Percentiles rank a stretch among this genome's conserved stretches.
Conservation (phyloP, 768 basidiomycete species). For the Lentinula guzmanii region DNA sequence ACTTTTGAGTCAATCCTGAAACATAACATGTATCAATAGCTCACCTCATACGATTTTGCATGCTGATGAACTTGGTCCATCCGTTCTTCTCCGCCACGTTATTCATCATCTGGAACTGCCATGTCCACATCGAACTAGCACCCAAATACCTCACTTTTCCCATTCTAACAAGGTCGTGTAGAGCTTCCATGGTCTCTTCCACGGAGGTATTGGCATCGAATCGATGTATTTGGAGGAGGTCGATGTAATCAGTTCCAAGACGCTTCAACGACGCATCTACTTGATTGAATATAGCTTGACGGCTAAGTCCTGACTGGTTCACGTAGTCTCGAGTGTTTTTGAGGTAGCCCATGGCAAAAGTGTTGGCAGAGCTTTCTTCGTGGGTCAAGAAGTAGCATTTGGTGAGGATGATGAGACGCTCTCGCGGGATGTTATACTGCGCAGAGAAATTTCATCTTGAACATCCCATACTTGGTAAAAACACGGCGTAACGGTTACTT, state of each 20-base stretch:
- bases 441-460: slow-evolving; percentile 14
- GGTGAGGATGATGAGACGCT: slow-evolving; percentile 10
- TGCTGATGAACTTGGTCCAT: slow-evolving; percentile 43
- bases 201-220: slow-evolving; percentile 22
- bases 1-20: background rate
- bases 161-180: slow-evolving; percentile 31
- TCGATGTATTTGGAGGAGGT: slow-evolving; percentile 31
- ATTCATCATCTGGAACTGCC: slow-evolving; percentile 33
- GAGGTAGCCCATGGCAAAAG: slow-evolving; percentile 3
- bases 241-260: slow-evolving; percentile 17
- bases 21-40: background rate
- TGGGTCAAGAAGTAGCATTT: slow-evolving; percentile 12
- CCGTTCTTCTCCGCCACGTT: slow-evolving; percentile 29
- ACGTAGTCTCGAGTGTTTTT: slow-evolving; percentile 9
- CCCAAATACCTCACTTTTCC: slow-evolving; percentile 33
- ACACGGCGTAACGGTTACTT: background rate
- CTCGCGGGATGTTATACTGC: slow-evolving; percentile 23
- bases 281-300: slow-evolving; percentile 16
- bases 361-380: background rate
- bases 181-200: slow-evolving; percentile 34
- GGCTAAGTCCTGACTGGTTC: slow-evolving; percentile 18
- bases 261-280: slow-evolving; percentile 10
- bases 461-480: background rate
- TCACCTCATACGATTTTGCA: slow-evolving; percentile 26
- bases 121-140: slow-evolving; percentile 26